Conservation (phyloP, 352 stramenopile species). For the Phytophthora pseudosyringae region DNA sequence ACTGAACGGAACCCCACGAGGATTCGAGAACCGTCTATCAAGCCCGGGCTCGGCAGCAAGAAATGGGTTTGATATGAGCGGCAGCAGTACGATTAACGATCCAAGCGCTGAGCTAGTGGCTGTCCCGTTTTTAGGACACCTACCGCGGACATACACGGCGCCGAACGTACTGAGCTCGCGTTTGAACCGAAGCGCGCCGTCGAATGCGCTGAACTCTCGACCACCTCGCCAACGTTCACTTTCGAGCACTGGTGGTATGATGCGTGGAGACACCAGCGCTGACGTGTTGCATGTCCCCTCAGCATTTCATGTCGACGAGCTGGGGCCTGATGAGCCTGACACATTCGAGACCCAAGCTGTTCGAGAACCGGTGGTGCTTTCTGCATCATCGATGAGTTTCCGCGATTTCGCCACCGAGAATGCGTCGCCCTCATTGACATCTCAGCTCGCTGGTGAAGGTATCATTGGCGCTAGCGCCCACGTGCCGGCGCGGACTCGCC, state of each 20-base stretch:
- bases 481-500: constrained; percentile 7
- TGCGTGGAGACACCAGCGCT: constrained; percentile 18
- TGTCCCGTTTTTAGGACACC: constrained; percentile 26
- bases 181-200: constrained; percentile 29
- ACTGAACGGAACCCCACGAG: constrained; percentile 14
- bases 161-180: constrained; percentile 42
- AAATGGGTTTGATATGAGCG: constrained; percentile 47
- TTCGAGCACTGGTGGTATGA: constrained; percentile 27
- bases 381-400: constrained; percentile 30
- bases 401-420: constrained; percentile 38
- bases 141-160: constrained; percentile 42
- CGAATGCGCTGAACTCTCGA: constrained; percentile 15
- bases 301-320: constrained; percentile 26
- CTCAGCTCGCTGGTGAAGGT: constrained; percentile 34
- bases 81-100: constrained; percentile 40
- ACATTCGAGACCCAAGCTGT: constrained; percentile 34
- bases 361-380: constrained; percentile 23
- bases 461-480: constrained; percentile 4
- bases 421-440: constrained; percentile 40
- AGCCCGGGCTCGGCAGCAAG: constrained; percentile 29
- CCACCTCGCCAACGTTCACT: constrained; percentile 36
- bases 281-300: constrained; percentile 9
- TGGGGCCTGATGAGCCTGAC: constrained; percentile 28
- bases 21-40: constrained; percentile 25
- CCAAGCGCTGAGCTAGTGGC: constrained; percentile 56